Conservation (phyloP, 768 basidiomycete genomes). For the Kwoniella bestiolae region DNA sequence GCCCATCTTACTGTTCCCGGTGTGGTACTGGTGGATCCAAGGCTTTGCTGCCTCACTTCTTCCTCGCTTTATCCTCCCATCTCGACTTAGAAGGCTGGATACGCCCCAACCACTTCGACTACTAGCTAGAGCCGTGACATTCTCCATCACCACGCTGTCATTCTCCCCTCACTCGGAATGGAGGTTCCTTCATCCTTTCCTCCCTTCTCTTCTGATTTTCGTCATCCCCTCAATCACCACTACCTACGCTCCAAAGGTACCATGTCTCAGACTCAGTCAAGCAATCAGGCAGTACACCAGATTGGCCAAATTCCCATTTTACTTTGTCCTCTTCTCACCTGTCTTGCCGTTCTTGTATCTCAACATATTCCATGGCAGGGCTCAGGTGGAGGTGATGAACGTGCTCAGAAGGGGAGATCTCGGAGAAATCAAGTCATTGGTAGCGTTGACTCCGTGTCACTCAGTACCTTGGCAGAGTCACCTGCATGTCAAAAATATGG, state of each 20-base stretch:
- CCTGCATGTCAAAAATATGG: constrained; percentile 69
- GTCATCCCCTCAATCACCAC: constrained; percentile 73
- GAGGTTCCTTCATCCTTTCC: constrained; percentile 90
- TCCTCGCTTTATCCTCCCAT: constrained; percentile 19
- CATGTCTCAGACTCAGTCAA: constrained; percentile 19
- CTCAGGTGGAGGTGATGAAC: constrained; percentile 75
- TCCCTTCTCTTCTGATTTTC: constrained; percentile 81
- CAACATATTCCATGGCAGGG: constrained; percentile 74
- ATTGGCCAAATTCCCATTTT: constrained; percentile 38
- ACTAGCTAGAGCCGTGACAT: constrained; percentile 64
- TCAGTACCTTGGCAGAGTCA: constrained; percentile 91
- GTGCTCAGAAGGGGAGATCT: constrained; percentile 61
- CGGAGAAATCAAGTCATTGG: constrained; percentile 64
- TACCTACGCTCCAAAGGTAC: constrained; percentile 51
- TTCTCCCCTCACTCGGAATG: constrained; percentile 92
- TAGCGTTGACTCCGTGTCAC: constrained; percentile 94
- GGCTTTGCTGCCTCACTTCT: constrained; percentile 36
- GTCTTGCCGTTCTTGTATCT: constrained; percentile 70
- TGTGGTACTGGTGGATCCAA: constrained; percentile 59
- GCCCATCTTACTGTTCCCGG: constrained; percentile 82
- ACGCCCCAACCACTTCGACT: constrained; percentile 28
- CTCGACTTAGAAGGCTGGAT: constrained; percentile 24
- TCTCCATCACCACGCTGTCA: constrained; percentile 75
- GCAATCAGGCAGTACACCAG: constrained; percentile 39
- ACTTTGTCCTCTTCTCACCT: constrained; percentile 62